Conservation (phyloP, 2,329 filamentous ascomycete species). For the Chrysosporium queenslandicum region DNA sequence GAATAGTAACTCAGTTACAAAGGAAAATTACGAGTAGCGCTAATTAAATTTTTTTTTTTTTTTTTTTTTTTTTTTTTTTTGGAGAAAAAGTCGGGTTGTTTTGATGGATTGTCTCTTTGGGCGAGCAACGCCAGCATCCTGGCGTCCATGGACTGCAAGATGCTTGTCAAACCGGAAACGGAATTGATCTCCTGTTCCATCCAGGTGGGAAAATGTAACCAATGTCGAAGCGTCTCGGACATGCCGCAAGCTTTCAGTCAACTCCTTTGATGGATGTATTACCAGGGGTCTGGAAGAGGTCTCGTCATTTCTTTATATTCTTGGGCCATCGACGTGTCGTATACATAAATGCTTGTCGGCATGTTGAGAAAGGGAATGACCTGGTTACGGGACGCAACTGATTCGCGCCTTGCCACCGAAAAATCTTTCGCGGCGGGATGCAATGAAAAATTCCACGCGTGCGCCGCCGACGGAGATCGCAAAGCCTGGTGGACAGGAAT, state of each 20-base stretch:
- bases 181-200: conserved; percentile 10
- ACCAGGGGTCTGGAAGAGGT: neutral
- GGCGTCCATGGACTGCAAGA: neutral
- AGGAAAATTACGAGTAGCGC: too few relatives aligned
- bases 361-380: neutral
- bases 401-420: neutral
- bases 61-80: too few relatives aligned
- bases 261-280: neutral
- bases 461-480: neutral
- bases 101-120: neutral
- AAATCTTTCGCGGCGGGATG: too few relatives aligned
- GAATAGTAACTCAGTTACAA: too few relatives aligned
- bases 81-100: too few relatives aligned
- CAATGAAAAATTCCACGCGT: too few relatives aligned
- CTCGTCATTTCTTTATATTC: neutral
- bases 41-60: too few relatives aligned
- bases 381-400: neutral
- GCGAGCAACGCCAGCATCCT: neutral
- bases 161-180: conserved; percentile 5
- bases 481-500: too few relatives aligned
- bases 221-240: neutral
- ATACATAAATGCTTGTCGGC: neutral
- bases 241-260: neutral
- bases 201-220: conserved; percentile 8
- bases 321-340: neutral